Percentiles rank a stretch among this genome's conserved stretches.
phyloP scores from a whole-genome alignment of 2,329 filamentous ascomycete species.

The Xylaria sp. region DNA sequence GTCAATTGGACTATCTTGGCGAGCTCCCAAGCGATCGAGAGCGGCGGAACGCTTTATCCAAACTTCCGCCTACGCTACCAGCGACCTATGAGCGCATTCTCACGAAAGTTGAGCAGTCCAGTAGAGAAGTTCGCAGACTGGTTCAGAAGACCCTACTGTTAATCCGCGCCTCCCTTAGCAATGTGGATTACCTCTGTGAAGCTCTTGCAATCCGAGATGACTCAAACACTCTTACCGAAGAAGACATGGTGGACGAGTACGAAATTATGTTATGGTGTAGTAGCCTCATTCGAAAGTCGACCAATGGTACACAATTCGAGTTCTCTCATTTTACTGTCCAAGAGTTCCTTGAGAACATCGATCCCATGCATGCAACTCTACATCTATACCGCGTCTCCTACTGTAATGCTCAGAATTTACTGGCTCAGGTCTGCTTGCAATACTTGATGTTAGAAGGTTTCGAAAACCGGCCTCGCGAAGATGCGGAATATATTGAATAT shows the following conservation, averaged over 20 bases:
- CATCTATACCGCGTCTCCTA: not conserved
- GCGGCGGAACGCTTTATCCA: constrained; percentile 21
- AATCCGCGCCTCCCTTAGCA: not conserved
- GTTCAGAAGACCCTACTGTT: constrained; percentile 23
- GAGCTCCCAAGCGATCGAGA: constrained; percentile 24
- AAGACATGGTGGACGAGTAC: constrained; percentile 26
- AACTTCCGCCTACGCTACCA: constrained; percentile 25
- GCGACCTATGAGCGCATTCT: constrained; percentile 30
- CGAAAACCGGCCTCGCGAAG: not conserved
- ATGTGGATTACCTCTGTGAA: constrained; percentile 11
- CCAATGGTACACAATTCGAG: constrained; percentile 15
- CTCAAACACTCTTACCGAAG: constrained; percentile 12
- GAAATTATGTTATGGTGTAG: constrained; percentile 30
- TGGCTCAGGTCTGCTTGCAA: constrained; percentile 1
- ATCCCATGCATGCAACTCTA: constrained; percentile 13
- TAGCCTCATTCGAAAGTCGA: constrained; percentile 31
- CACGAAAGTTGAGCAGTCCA: constrained; percentile 1
- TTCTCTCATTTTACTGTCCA: constrained; percentile 34
- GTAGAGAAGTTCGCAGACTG: constrained; percentile 1
- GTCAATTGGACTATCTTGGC: constrained; percentile 32
- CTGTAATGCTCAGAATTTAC: not conserved
- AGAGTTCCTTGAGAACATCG: constrained; percentile 29
- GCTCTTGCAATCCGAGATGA: constrained; percentile 22
- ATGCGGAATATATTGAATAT: constrained; percentile 1
- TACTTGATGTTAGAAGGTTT: constrained; percentile 14